Conservation (phyloP, 352 stramenopile genomes). For the Phytophthora quininea region DNA sequence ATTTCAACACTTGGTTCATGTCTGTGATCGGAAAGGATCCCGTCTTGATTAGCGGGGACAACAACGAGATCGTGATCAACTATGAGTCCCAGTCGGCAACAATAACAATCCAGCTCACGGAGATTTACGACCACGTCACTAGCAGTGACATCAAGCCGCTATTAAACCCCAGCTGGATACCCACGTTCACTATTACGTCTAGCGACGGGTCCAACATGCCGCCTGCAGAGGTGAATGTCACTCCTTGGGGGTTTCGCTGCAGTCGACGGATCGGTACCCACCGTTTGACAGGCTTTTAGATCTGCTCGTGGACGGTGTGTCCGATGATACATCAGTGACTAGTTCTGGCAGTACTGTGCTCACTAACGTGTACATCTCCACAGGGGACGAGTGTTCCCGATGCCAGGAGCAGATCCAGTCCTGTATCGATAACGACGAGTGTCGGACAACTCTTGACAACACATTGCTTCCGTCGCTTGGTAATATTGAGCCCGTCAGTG, state of each 20-base stretch:
- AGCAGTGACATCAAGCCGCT: neutral
- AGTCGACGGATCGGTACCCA: slow-evolving; percentile 18
- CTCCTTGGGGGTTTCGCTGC: slow-evolving; percentile 18
- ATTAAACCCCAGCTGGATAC: slow-evolving; percentile 28
- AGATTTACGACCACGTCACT: slow-evolving; percentile 2
- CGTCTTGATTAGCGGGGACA: slow-evolving; percentile 4
- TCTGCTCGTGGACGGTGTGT: slow-evolving; percentile 17
- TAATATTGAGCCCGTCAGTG: neutral
- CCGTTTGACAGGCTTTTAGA: slow-evolving; percentile 25
- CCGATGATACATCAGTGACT: neutral
- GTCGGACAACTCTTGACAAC: neutral
- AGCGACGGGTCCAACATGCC: slow-evolving; percentile 2
- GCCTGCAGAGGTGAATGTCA: slow-evolving; percentile 16
- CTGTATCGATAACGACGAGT: slow-evolving; percentile 16
- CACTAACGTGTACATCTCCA: neutral
- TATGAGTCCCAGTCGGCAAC: slow-evolving; percentile 2
- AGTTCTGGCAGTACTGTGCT: neutral
- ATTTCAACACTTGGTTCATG: slow-evolving; percentile 15
- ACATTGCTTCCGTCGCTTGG: slow-evolving; percentile 8
- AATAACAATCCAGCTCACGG: slow-evolving; percentile 7
- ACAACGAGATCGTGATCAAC: slow-evolving; percentile 2
- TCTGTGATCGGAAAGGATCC: slow-evolving; percentile 8
- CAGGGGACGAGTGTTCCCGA: slow-evolving; percentile 2
- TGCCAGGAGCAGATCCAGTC: slow-evolving; percentile 1
- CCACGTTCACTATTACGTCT: slow-evolving; percentile 12